phyloP scores from a whole-genome alignment of 768 basidiomycete species.

The Rubroboletus pulcherrimus region DNA sequence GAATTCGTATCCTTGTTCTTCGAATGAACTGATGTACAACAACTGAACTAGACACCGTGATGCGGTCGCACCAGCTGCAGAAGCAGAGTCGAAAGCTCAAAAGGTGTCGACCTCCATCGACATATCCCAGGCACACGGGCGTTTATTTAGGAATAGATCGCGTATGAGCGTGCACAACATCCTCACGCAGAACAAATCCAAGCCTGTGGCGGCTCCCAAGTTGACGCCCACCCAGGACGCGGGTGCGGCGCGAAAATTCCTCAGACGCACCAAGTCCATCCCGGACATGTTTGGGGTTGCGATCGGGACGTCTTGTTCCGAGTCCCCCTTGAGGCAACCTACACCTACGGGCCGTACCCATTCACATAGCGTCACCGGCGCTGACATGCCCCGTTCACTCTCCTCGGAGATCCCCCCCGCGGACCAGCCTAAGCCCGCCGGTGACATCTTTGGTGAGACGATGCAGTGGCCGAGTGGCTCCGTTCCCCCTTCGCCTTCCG shows the following conservation, averaged over 20 bases:
- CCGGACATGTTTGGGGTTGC: slow-evolving; percentile 46
- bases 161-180: slow-evolving; percentile 68
- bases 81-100: slow-evolving; percentile 41
- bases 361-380: slow-evolving; percentile 75
- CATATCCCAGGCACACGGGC: slow-evolving; percentile 34
- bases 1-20: not conserved
- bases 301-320: slow-evolving; percentile 27
- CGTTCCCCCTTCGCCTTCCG: slow-evolving; percentile 35
- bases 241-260: slow-evolving; percentile 43
- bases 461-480: slow-evolving; percentile 54
- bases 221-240: slow-evolving; percentile 30
- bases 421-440: slow-evolving; percentile 25
- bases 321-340: slow-evolving; percentile 29
- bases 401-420: slow-evolving; percentile 20
- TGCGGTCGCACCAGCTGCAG: slow-evolving; percentile 56
- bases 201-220: slow-evolving; percentile 27
- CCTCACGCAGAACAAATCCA: slow-evolving; percentile 48
- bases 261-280: slow-evolving; percentile 74
- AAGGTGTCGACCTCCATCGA: slow-evolving; percentile 31
- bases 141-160: slow-evolving; percentile 48
- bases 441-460: slow-evolving; percentile 61
- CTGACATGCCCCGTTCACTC: slow-evolving; percentile 50
- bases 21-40: not conserved
- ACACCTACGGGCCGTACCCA: slow-evolving; percentile 54
- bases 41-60: slow-evolving; percentile 49